Base-by-base conservation (phyloP, 768 basidiomycete genomes). In the Mycena leptocephala region DNA sequence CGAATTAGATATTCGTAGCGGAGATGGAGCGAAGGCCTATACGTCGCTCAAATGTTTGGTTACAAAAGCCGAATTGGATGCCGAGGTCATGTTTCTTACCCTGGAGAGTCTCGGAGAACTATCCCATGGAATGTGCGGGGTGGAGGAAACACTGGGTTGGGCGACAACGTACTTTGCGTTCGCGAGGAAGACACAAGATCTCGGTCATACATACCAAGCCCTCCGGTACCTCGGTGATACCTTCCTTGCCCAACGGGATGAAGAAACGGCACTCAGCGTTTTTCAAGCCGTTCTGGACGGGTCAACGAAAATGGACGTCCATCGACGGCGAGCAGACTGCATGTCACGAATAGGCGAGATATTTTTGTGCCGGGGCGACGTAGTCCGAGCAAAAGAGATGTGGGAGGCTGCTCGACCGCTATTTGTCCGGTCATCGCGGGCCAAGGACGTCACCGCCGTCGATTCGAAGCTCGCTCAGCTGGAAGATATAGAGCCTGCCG, bases 321-420 rank as follows among this genome's bases (percentile, higher is more conserved):
- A 67, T 11, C 30, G 65, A 1, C 48, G 65, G 14, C 48, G 33
- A 37, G 65, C 48, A 7, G 65, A 67, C 18, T 53, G 48, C 65
- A 24, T 67, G 65, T 53, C 33, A 2, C 30, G 65, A 16, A 67
- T 67, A 14, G 65, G 48, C 8, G 46, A 67, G 53, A 53, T 67
- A 35, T 39, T 24, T 11, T 26, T 53, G 24, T n/a, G 48, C n/a
- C 48, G 51, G 0, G 48, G 65, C 22, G 65, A 68, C 7, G 24
- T 39, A 22, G 51, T 3, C 48, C 14, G 53, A 37, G 66, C 48
- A 20, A 55, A 28, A 22, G 22, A 68, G 37, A 33, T 68, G 66
- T 68, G 53, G 66, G 53, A 55, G 24, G 20, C n/a, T 26, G 66
- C 66, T 8, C 51, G 51, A 9, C 66, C 66, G n/a, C 53, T 68